Base-by-base conservation (phyloP, 2,329 filamentous ascomycete species). In the Aureobasidium pullulans region DNA sequence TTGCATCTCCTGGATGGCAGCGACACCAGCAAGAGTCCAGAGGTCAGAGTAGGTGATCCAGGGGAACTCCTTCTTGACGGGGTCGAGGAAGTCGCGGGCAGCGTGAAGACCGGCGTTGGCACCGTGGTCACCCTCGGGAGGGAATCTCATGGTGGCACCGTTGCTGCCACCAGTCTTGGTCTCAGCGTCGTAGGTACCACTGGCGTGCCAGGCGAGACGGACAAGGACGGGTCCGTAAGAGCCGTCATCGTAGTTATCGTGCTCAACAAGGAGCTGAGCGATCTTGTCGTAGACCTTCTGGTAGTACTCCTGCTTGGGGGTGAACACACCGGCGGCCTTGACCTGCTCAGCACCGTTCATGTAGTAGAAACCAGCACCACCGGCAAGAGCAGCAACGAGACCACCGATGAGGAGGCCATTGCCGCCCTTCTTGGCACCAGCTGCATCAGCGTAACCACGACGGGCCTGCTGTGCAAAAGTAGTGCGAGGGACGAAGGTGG, bases 21-120 rank as follows among this genome's bases (percentile, higher is more conserved):
- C 84, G 65, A 94, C 85, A 70, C 90, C 94, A 57, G 77, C 87
- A 60, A 99, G 85, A 63, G 94, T 97, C 94, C 93, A 97, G 66
- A 99, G 87, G 72, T 99, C 93, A 13, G 91, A 95, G 83, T 96
- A 96, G 63, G 83, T 82, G 77, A 97, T 96, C 94, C 93, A 97
- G 54, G 93, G 92, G 83, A 90, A 92, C 76, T 92, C 85, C 66
- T 81, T 79, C 81, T 96, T 96, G 68, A 97, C 81, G 63, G 92
- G 91, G 77, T 95, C 89, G 61, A 97, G 84, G 81, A 97, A 96
- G 76, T 96, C 87, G 62, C 93, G 89, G 63, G 93, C 94, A 67
- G 84, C 78, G 72, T 88, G 85, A 69, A 97, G 81, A 67, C 93
- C 94, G 61, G 93, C 90, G 71, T 99, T 99, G 75, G 93, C 94